Base-by-base conservation (phyloP, 2,329 filamentous ascomycete genomes). In the Fusarium nurragi region DNA sequence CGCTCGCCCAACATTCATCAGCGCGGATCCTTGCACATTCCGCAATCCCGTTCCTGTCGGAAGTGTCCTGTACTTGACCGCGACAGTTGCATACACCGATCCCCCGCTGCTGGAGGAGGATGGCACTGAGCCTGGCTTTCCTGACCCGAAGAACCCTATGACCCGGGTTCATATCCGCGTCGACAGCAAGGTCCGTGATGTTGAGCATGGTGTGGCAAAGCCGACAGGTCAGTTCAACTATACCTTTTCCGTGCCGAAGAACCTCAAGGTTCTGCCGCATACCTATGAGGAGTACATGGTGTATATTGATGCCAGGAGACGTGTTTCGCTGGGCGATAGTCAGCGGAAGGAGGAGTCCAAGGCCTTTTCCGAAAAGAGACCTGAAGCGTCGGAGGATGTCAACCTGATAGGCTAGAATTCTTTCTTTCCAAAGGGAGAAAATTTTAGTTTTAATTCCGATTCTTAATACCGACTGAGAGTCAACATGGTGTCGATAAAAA, bases 271-370 rank as follows among this genome's bases (percentile, higher is more conserved):
- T 13, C 47, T 74, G 36, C 73, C 73, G 3, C 61, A 74, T 38
- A 73, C 71, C 1, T 74, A 74, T 51, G 65, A 73, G 16, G 73
- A 74, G 64, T 73, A 71, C 7, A 74, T 74, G 72, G 68, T 74
- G 11, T 74, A 72, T 25, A 67, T 73, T 12, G 73, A 74, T 65
- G 73, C 73, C 2, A 63, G 66, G 36, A 65, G 73, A 45, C 67
- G 73, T 49, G 73, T 74, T 4, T 69, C 39, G 10, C 11, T 68
- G 18, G 68, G 69, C 4, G 71, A 73, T 12, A 58, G 50, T 21
- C 68, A 71, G 21, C 44, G 62, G 12, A 56, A 58, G 22, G 55
- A 69, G 16, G 66, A 71, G 22, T 28, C 49, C 8, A 60, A 41
- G 19, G 22, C 49, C 1, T 56, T 30, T 5, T 36, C 52, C 1